phyloP scores from a whole-genome alignment of 1,284 basidiomycete genomes.

The Boletus sp. region DNA sequence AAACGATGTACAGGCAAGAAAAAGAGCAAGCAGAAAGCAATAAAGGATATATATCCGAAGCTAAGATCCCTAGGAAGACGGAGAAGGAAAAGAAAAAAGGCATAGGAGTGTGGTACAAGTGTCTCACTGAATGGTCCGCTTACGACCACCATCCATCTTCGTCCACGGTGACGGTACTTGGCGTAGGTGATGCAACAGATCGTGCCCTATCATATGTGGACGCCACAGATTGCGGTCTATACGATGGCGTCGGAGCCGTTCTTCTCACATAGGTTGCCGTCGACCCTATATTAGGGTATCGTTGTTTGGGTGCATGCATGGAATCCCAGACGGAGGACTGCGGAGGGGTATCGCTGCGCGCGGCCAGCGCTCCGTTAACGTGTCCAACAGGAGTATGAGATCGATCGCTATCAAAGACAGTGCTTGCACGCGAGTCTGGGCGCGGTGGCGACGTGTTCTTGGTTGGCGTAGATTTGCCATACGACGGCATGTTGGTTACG shows the following conservation, averaged over 20 bases:
- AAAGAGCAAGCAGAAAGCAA: not conserved
- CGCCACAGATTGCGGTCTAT: slow-evolving; percentile 37
- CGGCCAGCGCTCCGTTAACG: slow-evolving; percentile 28
- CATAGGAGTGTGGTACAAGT: slow-evolving; percentile 15
- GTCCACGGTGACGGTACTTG: slow-evolving; percentile 64
- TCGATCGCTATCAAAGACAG: slow-evolving; percentile 44
- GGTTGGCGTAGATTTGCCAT: slow-evolving; percentile 31
- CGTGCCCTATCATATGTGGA: slow-evolving; percentile 36
- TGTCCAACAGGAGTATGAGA: slow-evolving; percentile 38
- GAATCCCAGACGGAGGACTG: slow-evolving; percentile 66
- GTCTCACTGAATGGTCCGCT: slow-evolving; percentile 10
- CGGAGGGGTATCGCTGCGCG: slow-evolving; percentile 45
- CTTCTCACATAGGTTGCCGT: slow-evolving; percentile 38
- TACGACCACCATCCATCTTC: slow-evolving; percentile 75
- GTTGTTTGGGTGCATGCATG: slow-evolving; percentile 59
- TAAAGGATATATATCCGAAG: slow-evolving; percentile 18
- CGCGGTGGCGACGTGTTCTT: slow-evolving; percentile 44
- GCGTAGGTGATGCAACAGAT: slow-evolving; percentile 61
- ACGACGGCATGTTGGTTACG: slow-evolving; percentile 28
- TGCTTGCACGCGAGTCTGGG: slow-evolving; percentile 69
- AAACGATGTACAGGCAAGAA: not conserved
- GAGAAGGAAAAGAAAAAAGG: not conserved
- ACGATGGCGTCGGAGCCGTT: slow-evolving; percentile 28
- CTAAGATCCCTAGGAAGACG: slow-evolving; percentile 12
- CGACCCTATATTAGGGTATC: slow-evolving; percentile 19